Evolutionary conservation across 2,329 filamentous ascomycete species (phyloP).

Genomic region (Claviceps sp.): DNA sequence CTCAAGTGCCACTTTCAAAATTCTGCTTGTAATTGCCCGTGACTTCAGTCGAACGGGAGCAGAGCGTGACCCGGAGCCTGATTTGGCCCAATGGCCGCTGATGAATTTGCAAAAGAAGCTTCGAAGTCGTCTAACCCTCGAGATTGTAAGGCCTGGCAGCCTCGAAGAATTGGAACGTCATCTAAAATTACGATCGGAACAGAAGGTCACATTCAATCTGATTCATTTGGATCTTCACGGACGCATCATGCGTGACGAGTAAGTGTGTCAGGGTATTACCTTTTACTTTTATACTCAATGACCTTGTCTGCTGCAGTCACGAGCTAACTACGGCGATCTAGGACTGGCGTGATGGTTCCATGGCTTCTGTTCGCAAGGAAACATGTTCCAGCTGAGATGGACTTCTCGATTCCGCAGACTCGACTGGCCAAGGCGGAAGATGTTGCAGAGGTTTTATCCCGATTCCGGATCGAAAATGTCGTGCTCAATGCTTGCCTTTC

Average conservation of each 20-base stretch:
- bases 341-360: conserved; percentile 11
- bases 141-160: conserved; percentile 14
- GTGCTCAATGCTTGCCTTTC: conserved; percentile 18
- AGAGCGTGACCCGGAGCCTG: conserved; percentile 16
- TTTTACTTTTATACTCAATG: not conserved
- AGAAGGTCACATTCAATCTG: conserved; percentile 14
- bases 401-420: conserved; percentile 12
- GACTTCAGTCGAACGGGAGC: conserved; percentile 14
- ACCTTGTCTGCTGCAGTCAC: too few species aligned
- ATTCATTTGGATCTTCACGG: conserved; percentile 18
- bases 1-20: conserved; percentile 9
- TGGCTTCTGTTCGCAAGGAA: conserved; percentile 16
- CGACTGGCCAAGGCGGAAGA: conserved; percentile 11
- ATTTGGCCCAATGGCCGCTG: conserved; percentile 17
- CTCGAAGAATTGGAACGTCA: conserved; percentile 14
- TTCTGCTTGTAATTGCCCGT: conserved; percentile 16
- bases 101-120: conserved; percentile 17
- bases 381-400: conserved; percentile 5
- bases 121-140: conserved; percentile 12
- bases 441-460: conserved; percentile 13
- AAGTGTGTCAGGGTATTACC: conserved; percentile 2
- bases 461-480: conserved; percentile 14
- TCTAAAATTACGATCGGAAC: conserved; percentile 9
- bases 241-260: conserved; percentile 14
- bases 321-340: conserved; percentile 1